phyloP scores from a whole-genome alignment of 2,329 filamentous ascomycete genomes.

The Intubia oerlemansii region DNA sequence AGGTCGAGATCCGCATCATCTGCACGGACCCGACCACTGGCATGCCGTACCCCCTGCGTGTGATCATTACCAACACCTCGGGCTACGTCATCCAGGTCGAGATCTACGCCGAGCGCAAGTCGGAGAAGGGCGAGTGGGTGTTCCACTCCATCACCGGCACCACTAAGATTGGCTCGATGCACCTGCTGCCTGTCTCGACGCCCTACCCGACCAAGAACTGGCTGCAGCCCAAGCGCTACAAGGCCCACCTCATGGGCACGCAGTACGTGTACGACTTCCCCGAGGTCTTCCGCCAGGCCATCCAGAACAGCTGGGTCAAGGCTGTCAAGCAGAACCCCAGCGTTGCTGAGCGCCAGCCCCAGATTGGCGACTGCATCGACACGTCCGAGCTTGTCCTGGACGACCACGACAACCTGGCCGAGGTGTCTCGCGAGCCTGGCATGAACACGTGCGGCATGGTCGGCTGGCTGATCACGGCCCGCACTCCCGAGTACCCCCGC shows the following conservation, averaged over 20 bases:
- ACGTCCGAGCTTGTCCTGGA: constrained; percentile 90
- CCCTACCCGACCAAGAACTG: constrained; percentile 97
- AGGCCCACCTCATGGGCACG: constrained; percentile 96
- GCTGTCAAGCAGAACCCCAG: constrained; percentile 51
- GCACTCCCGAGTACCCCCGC: constrained; percentile 83
- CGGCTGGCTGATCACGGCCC: constrained; percentile 87
- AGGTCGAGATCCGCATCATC: constrained; percentile 94
- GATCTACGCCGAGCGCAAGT: constrained; percentile 93
- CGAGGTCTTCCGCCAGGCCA: constrained; percentile 93
- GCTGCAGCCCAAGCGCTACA: constrained; percentile 96
- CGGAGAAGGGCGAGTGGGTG: constrained; percentile 93
- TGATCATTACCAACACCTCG: constrained; percentile 95
- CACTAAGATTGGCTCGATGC: constrained; percentile 88
- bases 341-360: constrained; percentile 61
- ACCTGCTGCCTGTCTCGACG: constrained; percentile 72
- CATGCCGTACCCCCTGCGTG: constrained; percentile 73
- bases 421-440: constrained; percentile 86
- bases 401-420: constrained; percentile 74
- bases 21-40: constrained; percentile 83
- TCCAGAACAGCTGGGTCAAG: constrained; percentile 83
- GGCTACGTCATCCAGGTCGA: constrained; percentile 96
- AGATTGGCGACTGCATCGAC: constrained; percentile 76
- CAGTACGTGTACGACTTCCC: constrained; percentile 99
- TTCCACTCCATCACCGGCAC: constrained; percentile 96
- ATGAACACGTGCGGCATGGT: constrained; percentile 98